Percentiles rank a stretch among this genome's conserved stretches.
Evolutionary conservation across 2,329 filamentous ascomycete genomes (phyloP).

Genomic region (Xylariomycetidae sp.): DNA sequence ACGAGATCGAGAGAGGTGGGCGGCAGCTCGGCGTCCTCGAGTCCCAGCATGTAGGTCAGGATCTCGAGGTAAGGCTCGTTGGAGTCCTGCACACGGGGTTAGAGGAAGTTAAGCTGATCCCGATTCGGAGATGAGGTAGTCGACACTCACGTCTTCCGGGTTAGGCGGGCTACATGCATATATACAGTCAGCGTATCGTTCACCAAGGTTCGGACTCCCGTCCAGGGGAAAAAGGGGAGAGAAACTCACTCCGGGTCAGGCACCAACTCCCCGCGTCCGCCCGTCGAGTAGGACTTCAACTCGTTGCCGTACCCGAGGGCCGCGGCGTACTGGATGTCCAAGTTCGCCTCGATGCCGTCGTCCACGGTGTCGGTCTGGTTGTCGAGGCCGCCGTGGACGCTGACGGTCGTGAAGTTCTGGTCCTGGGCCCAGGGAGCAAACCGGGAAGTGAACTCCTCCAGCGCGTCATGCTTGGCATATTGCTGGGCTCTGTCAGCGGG

Average conservation of each 20-base stretch:
- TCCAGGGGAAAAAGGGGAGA: too few species aligned
- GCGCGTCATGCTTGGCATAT: conserved; percentile 31
- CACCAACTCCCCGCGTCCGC: conserved; percentile 44
- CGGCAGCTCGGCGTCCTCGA: conserved; percentile 18
- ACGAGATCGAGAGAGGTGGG: conserved; percentile 21
- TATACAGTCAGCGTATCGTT: conserved; percentile 5
- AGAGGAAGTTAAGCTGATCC: too few species aligned
- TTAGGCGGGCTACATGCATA: conserved; percentile 16
- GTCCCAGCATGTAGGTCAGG: conserved; percentile 19
- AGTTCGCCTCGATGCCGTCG: conserved; percentile 45
- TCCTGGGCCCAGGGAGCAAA: conserved; percentile 46
- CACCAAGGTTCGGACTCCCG: background rate
- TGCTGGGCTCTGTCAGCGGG: conserved; percentile 8
- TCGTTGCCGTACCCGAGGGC: conserved; percentile 44
- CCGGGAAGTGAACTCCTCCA: conserved; percentile 40
- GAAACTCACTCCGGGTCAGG: conserved; percentile 37
- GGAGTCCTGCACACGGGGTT: background rate
- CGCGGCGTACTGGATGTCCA: conserved; percentile 52
- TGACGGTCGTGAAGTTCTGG: conserved; percentile 48
- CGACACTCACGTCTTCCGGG: too few species aligned
- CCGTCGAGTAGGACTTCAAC: conserved; percentile 49
- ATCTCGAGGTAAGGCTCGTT: conserved; percentile 23
- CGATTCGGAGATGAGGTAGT: too few species aligned
- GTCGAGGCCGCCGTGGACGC: conserved; percentile 50
- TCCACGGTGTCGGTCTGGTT: conserved; percentile 35